Evolutionary conservation across 495 filamentous ascomycete species (phyloP).

Genomic region (Copromyces sp.): DNA sequence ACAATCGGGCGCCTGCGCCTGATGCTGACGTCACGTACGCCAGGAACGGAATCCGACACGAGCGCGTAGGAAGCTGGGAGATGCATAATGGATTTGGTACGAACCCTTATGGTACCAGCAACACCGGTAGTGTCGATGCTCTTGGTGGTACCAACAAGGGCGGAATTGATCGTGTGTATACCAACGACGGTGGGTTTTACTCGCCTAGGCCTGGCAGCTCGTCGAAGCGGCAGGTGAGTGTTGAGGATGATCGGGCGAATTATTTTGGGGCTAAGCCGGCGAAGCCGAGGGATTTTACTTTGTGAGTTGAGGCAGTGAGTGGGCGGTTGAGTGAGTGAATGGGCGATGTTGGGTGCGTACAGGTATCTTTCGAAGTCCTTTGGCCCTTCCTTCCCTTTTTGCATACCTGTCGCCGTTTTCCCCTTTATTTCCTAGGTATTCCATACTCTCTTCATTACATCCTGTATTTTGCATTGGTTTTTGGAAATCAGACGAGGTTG

Average conservation of each 20-base stretch:
- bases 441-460: neutral
- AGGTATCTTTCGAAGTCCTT: neutral
- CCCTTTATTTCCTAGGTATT: neutral
- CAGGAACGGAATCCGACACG: slow-evolving; percentile 22
- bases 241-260: slow-evolving; percentile 5
- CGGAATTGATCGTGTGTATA: slow-evolving; percentile 3
- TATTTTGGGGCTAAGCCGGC: slow-evolving; percentile 2
- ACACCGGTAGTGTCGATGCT: slow-evolving; percentile 11
- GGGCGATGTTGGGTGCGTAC: neutral
- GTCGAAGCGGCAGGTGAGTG: neutral
- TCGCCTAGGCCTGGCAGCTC: neutral
- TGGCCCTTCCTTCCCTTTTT: neutral
- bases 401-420: neutral
- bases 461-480: neutral
- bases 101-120: neutral
- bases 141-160: neutral
- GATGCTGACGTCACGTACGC: slow-evolving; percentile 27
- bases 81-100: slow-evolving; percentile 12
- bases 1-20: slow-evolving; percentile 13
- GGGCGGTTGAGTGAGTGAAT: neutral
- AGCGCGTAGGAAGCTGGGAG: slow-evolving; percentile 34
- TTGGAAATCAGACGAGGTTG: neutral
- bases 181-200: slow-evolving; percentile 1
- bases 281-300: slow-evolving; percentile 6
- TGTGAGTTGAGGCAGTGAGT: neutral